Evolutionary conservation across 1,284 basidiomycete species (phyloP).

Genomic region (Grifola frondosa): DNA sequence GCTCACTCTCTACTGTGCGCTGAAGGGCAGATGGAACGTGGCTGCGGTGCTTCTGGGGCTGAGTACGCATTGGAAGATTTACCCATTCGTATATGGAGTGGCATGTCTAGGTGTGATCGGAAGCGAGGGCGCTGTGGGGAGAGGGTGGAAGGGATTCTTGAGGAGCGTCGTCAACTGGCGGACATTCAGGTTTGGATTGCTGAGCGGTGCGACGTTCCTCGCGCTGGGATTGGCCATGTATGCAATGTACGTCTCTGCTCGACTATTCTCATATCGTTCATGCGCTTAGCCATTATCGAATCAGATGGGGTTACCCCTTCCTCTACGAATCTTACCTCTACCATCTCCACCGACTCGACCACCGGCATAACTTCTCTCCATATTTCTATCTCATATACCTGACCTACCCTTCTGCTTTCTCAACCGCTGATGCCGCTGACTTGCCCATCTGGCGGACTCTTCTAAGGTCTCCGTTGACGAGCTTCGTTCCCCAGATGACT

Average conservation of each 20-base stretch:
- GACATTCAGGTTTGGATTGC: slow-evolving; percentile 65
- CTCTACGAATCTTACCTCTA: slow-evolving; percentile 92
- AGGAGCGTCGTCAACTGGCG: slow-evolving; percentile 50
- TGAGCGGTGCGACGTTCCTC: slow-evolving; percentile 74
- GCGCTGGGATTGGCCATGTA: slow-evolving; percentile 69
- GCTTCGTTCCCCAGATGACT: slow-evolving; percentile 74
- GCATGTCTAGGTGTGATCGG: slow-evolving; percentile 72
- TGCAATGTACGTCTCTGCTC: slow-evolving; percentile 60
- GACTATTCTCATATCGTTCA: slow-evolving; percentile 1
- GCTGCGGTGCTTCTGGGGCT: slow-evolving; percentile 77
- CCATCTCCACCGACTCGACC: slow-evolving; percentile 88
- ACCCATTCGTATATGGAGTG: slow-evolving; percentile 88
- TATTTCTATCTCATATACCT: slow-evolving; percentile 97
- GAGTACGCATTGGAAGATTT: slow-evolving; percentile 93
- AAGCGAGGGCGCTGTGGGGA: slow-evolving; percentile 20
- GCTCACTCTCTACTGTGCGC: slow-evolving; percentile 61
- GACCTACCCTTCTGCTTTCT: slow-evolving; percentile 48
- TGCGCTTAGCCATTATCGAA: slow-evolving; percentile 6
- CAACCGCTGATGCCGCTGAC: slow-evolving; percentile 31
- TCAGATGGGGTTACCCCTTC: slow-evolving; percentile 92
- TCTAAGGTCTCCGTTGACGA: slow-evolving; percentile 63
- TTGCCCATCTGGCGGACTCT: slow-evolving; percentile 46
- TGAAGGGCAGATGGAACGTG: slow-evolving; percentile 52
- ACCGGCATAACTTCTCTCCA: slow-evolving; percentile 97
- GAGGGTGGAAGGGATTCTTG: slow-evolving; percentile 34